These are phyloP conservation scores for Isabelozyma heimii DNA, from an alignment of 805 yeast species.

Conservation along the genomic window DNA sequence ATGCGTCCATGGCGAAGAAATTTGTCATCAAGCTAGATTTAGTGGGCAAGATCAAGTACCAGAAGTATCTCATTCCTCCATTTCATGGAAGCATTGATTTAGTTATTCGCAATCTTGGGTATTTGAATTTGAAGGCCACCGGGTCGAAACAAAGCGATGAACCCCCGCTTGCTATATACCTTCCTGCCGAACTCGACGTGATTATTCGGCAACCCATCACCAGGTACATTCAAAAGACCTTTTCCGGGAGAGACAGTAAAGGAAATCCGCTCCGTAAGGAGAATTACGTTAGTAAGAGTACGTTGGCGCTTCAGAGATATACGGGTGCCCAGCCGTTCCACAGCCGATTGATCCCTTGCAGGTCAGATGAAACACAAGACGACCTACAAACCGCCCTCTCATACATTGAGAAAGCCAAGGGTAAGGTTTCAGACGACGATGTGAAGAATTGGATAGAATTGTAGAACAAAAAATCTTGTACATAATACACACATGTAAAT, in stretches of 20 bases:
- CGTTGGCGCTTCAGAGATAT: conserved; percentile 13
- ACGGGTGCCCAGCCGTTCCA: conserved; percentile 10
- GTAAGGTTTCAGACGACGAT: neutral
- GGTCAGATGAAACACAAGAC: neutral
- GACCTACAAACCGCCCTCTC: neutral
- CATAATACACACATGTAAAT: neutral
- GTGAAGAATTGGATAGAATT: neutral
- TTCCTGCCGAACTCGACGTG: conserved; percentile 55
- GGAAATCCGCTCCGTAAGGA: conserved; percentile 20
- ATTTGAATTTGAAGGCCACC: conserved; percentile 57
- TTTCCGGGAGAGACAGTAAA: conserved; percentile 26
- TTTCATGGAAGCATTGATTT: conserved; percentile 66
- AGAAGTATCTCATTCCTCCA: conserved; percentile 61
- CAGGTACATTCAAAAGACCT: conserved; percentile 33
- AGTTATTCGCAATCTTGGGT: conserved; percentile 65
- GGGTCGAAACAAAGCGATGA: conserved; percentile 34
- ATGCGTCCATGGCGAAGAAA: conserved; percentile 9
- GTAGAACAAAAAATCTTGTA: neutral
- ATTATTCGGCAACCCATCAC: conserved; percentile 54
- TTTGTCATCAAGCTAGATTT: conserved; percentile 2
- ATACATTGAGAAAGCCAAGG: neutral
- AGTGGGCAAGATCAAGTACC: conserved; percentile 18
- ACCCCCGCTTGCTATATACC: conserved; percentile 36
- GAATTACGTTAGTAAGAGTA: conserved; percentile 15
- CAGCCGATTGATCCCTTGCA: conserved; percentile 12